phyloP scores from a whole-genome alignment of 192 early-diverging fungal genomes.

The Backusella australiensis region DNA sequence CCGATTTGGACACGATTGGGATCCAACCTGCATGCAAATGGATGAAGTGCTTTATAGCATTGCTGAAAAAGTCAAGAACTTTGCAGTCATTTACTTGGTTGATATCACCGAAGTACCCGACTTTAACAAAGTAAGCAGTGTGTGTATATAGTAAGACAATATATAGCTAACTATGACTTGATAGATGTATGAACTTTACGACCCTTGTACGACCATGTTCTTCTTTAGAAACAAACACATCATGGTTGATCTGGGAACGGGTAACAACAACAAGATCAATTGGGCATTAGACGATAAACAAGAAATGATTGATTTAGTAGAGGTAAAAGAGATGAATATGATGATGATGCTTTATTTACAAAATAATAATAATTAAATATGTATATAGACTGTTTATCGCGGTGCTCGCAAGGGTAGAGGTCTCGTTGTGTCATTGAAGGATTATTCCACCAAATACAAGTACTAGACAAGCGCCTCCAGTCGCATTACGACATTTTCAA shows the following conservation, averaged over 20 bases:
- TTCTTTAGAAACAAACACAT: constrained; percentile 97
- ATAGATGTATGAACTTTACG: constrained; percentile 98
- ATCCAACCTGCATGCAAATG: constrained; percentile 95
- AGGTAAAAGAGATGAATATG: constrained; percentile 38
- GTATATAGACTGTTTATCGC: constrained; percentile 69
- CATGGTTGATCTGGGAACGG: constrained; percentile 98
- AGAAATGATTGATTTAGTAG: constrained; percentile 93
- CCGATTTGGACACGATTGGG: constrained; percentile 94
- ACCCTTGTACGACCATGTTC: constrained; percentile 98
- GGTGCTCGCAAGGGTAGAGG: constrained; percentile 96
- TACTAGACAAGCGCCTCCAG: constrained; percentile 54
- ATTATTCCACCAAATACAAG: constrained; percentile 98
- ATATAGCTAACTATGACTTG: constrained; percentile 23
- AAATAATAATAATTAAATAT: background rate
- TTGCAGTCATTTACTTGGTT: constrained; percentile 95
- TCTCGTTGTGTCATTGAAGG: constrained; percentile 95
- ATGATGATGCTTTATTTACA: background rate
- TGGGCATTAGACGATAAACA: constrained; percentile 94
- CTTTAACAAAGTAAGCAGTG: constrained; percentile 65
- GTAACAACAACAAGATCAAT: constrained; percentile 99
- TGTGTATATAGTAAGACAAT: background rate
- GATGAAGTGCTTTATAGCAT: constrained; percentile 94
- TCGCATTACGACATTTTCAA: background rate
- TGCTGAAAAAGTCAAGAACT: constrained; percentile 96
- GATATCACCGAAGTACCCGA: constrained; percentile 95